A percentile compares a stretch with the other conserved stretches of the same genome.
Evolutionary conservation across 352 stramenopile species (phyloP).

Genomic region (Globisporangium yorkense): DNA sequence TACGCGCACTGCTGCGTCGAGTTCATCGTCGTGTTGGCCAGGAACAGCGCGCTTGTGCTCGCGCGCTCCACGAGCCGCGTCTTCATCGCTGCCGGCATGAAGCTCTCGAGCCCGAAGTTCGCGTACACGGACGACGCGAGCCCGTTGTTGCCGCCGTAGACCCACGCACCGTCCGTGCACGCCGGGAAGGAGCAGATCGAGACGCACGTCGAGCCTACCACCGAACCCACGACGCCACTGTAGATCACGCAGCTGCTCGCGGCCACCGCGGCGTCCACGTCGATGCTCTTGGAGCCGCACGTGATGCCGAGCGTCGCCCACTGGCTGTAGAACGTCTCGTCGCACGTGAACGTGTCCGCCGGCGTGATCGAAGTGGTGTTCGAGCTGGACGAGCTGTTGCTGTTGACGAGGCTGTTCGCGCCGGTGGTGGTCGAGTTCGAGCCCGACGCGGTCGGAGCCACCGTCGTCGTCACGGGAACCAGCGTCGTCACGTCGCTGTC

Average conservation of each 20-base stretch:
- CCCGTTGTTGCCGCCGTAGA: slow-evolving; percentile 54
- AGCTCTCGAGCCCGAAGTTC: slow-evolving; percentile 39
- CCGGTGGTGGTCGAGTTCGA: slow-evolving; percentile 5
- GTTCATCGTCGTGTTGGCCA: slow-evolving; percentile 60
- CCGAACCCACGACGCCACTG: slow-evolving; percentile 44
- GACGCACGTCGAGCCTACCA: slow-evolving; percentile 54
- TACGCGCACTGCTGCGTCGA: slow-evolving; percentile 57
- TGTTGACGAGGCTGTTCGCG: slow-evolving; percentile 1
- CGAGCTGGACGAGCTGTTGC: slow-evolving; percentile 8
- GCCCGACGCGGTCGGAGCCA: not conserved
- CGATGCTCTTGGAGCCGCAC: slow-evolving; percentile 37
- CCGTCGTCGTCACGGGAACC: slow-evolving; percentile 1
- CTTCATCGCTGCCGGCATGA: slow-evolving; percentile 45
- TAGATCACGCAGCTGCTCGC: slow-evolving; percentile 70
- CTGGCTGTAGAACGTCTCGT: slow-evolving; percentile 74
- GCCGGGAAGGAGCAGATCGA: slow-evolving; percentile 77
- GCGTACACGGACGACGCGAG: slow-evolving; percentile 66
- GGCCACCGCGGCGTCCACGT: slow-evolving; percentile 45
- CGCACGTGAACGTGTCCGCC: slow-evolving; percentile 48
- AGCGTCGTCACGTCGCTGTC: not conserved
- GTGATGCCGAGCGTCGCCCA: slow-evolving; percentile 66
- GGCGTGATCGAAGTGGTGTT: slow-evolving; percentile 15
- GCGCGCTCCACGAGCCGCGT: slow-evolving; percentile 29
- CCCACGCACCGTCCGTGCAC: slow-evolving; percentile 51
- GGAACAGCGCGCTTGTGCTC: slow-evolving; percentile 33